These are phyloP conservation scores for Calocybe indica DNA, from an alignment of 768 basidiomycete genomes.

Conservation along the genomic window DNA sequence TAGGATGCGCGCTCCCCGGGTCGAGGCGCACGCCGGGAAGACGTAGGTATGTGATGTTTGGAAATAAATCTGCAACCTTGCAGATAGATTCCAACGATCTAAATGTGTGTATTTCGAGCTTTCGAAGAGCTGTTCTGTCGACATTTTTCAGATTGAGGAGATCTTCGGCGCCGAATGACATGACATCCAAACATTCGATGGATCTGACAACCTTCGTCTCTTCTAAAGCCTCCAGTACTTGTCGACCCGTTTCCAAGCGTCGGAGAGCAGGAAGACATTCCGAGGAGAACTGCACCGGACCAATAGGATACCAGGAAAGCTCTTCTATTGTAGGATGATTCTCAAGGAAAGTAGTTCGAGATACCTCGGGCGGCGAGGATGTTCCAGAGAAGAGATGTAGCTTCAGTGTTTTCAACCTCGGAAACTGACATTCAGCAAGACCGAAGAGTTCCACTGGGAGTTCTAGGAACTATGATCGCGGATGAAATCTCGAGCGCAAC, in stretches of 20 bases:
- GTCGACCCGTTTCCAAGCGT: conserved; percentile 25
- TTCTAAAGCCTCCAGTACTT: conserved; percentile 30
- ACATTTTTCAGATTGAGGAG: conserved; percentile 24
- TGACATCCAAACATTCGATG: conserved; percentile 31
- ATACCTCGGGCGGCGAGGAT: conserved; percentile 24
- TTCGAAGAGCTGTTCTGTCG: conserved; percentile 21
- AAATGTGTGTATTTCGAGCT: conserved; percentile 26
- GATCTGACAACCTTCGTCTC: conserved; percentile 15
- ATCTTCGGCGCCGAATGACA: conserved; percentile 19
- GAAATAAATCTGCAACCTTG: conserved; percentile 29
- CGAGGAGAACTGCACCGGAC: conserved; percentile 23
- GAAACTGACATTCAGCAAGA: conserved; percentile 31
- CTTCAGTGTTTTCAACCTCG: conserved; percentile 33
- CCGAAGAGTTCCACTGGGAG: conserved; percentile 39
- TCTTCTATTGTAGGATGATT: conserved; percentile 41
- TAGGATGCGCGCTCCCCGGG: conserved; percentile 6
- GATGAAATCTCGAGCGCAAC: not conserved
- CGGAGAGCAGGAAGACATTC: conserved; percentile 36
- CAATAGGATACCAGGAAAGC: conserved; percentile 39
- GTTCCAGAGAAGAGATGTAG: conserved; percentile 37
- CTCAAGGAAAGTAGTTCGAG: conserved; percentile 33
- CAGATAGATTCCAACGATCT: conserved; percentile 21
- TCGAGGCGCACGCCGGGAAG: conserved; percentile 24
- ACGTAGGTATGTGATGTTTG: conserved; percentile 33
- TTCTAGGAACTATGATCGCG: conserved; percentile 29